phyloP scores from a whole-genome alignment of 2,329 filamentous ascomycete species.

The Verticillium klebahnii region DNA sequence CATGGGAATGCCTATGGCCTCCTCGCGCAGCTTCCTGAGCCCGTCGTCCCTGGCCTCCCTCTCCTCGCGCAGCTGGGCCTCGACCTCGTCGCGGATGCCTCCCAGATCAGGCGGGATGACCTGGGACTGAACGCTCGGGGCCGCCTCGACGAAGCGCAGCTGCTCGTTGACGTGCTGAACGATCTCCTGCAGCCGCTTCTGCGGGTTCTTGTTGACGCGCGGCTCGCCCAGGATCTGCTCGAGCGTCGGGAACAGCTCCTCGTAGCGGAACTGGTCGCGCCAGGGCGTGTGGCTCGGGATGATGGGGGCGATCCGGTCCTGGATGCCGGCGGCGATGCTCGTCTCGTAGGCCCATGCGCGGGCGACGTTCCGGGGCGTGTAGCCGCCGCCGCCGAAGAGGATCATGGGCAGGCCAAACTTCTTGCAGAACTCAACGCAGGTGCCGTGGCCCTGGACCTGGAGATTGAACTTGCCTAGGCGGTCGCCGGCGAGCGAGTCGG shows the following conservation, averaged over 20 bases:
- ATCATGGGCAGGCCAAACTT: slow-evolving; percentile 74
- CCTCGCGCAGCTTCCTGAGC: slow-evolving; percentile 48
- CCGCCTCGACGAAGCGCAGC: slow-evolving; percentile 75
- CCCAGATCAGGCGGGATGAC: slow-evolving; percentile 74
- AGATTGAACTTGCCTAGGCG: slow-evolving; percentile 93
- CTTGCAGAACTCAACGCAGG: slow-evolving; percentile 88
- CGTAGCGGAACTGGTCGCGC: slow-evolving; percentile 75
- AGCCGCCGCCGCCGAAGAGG: slow-evolving; percentile 90
- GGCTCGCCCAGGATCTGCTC: slow-evolving; percentile 64
- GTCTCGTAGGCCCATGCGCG: slow-evolving; percentile 97
- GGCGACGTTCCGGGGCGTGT: slow-evolving; percentile 94
- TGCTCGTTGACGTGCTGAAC: slow-evolving; percentile 79
- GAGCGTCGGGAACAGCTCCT: slow-evolving; percentile 85
- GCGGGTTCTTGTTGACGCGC: slow-evolving; percentile 72
- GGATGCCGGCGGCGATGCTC: slow-evolving; percentile 74
- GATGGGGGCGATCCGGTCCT: slow-evolving; percentile 63
- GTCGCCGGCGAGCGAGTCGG: slow-evolving; percentile 90
- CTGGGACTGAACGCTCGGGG: slow-evolving; percentile 82
- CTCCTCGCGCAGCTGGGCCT: slow-evolving; percentile 62
- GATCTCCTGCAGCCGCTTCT: slow-evolving; percentile 68
- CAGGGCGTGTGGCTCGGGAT: slow-evolving; percentile 81
- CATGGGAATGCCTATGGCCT: slow-evolving; percentile 53
- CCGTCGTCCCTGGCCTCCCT: slow-evolving; percentile 53
- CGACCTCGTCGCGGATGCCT: slow-evolving; percentile 63
- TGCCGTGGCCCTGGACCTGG: slow-evolving; percentile 89